A percentile compares a stretch with the other conserved stretches of the same genome.
Evolutionary conservation across 768 basidiomycete genomes (phyloP).

Genomic region (Favolaschia claudopus): DNA sequence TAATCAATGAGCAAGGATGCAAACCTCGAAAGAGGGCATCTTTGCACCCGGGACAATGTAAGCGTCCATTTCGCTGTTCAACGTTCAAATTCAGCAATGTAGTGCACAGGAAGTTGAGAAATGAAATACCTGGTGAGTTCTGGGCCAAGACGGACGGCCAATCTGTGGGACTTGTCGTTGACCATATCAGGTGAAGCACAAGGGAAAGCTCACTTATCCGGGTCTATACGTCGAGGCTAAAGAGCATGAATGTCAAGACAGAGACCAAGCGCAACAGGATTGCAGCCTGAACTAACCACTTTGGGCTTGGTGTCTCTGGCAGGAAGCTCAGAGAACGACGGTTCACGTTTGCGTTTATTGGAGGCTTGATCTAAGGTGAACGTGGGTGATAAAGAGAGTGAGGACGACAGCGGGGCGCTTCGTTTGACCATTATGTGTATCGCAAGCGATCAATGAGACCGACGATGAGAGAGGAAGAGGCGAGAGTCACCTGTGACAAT

Average conservation of each 20-base stretch:
- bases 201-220: conserved; percentile 15
- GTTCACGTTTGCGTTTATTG: conserved; percentile 17
- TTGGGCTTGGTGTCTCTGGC: conserved; percentile 5
- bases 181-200: not conserved
- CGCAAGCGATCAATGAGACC: conserved; percentile 9
- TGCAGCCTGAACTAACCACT: not conserved
- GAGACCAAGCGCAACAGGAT: not conserved
- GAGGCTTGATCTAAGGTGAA: not conserved
- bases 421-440: conserved; percentile 16
- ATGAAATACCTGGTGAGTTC: conserved; percentile 15
- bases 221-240: conserved; percentile 17
- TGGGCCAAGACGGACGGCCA: conserved; percentile 24
- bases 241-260: not conserved
- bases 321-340: conserved; percentile 5
- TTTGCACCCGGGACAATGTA: conserved; percentile 74
- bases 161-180: not conserved
- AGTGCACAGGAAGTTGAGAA: too few species aligned
- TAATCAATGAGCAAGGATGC: not conserved
- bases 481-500: not conserved
- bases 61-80: conserved; percentile 70
- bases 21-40: conserved; percentile 70
- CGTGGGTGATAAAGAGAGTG: conserved; percentile 11
- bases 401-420: not conserved
- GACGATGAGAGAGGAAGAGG: not conserved
- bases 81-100: too few species aligned